These are phyloP conservation scores for Phytophthora vignae DNA, from an alignment of 352 stramenopile genomes.

Conservation along the genomic window DNA sequence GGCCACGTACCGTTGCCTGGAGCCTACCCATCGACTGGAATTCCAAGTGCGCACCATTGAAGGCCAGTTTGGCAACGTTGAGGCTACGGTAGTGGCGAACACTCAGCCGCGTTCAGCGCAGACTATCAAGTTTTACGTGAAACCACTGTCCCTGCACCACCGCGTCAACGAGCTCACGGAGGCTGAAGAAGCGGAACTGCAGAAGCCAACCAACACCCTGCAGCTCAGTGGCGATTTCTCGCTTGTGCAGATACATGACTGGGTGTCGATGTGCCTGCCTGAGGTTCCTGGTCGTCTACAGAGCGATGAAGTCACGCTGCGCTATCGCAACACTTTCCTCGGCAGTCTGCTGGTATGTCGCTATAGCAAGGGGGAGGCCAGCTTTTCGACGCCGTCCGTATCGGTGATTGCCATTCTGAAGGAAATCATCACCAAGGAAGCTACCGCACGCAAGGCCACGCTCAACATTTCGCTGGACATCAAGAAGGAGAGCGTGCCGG, in stretches of 20 bases:
- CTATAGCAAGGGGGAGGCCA: slow-evolving; percentile 78
- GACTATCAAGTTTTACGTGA: slow-evolving; percentile 78
- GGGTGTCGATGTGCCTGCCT: slow-evolving; percentile 80
- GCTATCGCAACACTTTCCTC: slow-evolving; percentile 84
- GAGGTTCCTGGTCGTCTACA: slow-evolving; percentile 80
- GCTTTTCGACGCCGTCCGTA: slow-evolving; percentile 79
- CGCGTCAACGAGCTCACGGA: slow-evolving; percentile 69
- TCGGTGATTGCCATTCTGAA: slow-evolving; percentile 89
- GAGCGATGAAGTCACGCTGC: slow-evolving; percentile 73
- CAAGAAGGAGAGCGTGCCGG: slow-evolving; percentile 78
- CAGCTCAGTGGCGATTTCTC: slow-evolving; percentile 82
- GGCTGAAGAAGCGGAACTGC: slow-evolving; percentile 59
- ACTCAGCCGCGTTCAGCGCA: slow-evolving; percentile 72
- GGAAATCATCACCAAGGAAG: slow-evolving; percentile 87
- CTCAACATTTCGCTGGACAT: slow-evolving; percentile 85
- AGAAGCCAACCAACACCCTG: slow-evolving; percentile 66
- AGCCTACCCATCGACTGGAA: slow-evolving; percentile 82
- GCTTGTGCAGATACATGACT: slow-evolving; percentile 88
- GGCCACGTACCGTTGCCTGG: slow-evolving; percentile 81
- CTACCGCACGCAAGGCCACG: slow-evolving; percentile 77
- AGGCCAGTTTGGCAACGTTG: slow-evolving; percentile 83
- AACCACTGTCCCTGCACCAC: slow-evolving; percentile 85
- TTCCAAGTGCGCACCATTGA: slow-evolving; percentile 87
- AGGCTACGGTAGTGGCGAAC: slow-evolving; percentile 77
- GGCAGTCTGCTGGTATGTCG: slow-evolving; percentile 76